A percentile compares a stretch with the other conserved stretches of the same genome.
Conservation (phyloP, 2,329 filamentous ascomycete genomes). For the Diaporthe ilicicola region DNA sequence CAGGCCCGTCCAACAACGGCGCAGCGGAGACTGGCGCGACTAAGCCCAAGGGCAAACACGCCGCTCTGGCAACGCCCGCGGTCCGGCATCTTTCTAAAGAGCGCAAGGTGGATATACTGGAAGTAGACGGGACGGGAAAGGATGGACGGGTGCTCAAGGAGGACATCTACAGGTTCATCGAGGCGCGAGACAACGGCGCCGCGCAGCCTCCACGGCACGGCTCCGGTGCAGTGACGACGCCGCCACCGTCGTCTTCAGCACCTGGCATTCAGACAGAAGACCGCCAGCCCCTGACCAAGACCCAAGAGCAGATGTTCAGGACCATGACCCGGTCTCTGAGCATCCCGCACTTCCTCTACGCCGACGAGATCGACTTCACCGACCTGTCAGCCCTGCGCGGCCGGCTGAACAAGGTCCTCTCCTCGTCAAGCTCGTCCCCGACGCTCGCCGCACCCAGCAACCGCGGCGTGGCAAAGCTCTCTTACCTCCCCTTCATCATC, state of each 20-base stretch:
- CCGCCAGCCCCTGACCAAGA: constrained; percentile 73
- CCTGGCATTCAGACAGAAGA: constrained; percentile 72
- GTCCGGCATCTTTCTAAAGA: constrained; percentile 89
- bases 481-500: constrained; percentile 92
- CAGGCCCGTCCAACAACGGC: constrained; percentile 17
- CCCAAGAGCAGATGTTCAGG: constrained; percentile 96
- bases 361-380: constrained; percentile 87
- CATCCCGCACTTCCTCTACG: constrained; percentile 96
- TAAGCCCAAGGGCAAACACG: constrained; percentile 67
- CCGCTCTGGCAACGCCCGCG: constrained; percentile 86
- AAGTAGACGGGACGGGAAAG: constrained; percentile 85
- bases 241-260: constrained; percentile 40
- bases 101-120: constrained; percentile 77
- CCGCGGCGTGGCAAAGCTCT: constrained; percentile 67
- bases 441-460: constrained; percentile 43
- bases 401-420: constrained; percentile 75
- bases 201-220: constrained; percentile 28
- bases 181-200: constrained; percentile 55
- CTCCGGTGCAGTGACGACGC: constrained; percentile 26
- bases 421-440: constrained; percentile 41
- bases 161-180: constrained; percentile 80
- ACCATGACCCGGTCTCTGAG: constrained; percentile 90
- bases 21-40: constrained; percentile 32
- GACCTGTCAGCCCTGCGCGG: constrained; percentile 75
- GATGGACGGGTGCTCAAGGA: constrained; percentile 93